Evolutionary conservation across 2,329 filamentous ascomycete species (phyloP).

Genomic region (Aspergillus flavus): DNA sequence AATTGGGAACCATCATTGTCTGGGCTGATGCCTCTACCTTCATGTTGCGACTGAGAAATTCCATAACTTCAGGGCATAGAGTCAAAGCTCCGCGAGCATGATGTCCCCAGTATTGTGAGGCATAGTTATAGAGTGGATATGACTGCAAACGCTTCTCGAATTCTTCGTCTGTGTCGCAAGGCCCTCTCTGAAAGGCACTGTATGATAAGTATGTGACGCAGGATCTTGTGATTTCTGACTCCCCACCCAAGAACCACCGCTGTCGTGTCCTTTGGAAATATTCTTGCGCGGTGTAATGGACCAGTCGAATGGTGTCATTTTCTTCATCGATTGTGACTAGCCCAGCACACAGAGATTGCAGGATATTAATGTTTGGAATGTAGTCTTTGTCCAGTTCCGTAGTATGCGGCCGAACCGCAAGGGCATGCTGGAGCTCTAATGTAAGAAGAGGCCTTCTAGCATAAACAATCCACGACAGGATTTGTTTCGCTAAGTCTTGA

Average conservation of each 20-base stretch:
- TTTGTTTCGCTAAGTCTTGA: not conserved
- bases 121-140: slow-evolving; percentile 27
- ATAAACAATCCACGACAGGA: not conserved
- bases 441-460: not conserved
- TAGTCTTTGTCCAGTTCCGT: not conserved
- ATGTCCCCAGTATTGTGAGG: slow-evolving; percentile 26
- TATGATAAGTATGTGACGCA: slow-evolving; percentile 46
- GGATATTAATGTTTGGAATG: not conserved
- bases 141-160: slow-evolving; percentile 13
- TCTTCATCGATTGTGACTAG: slow-evolving; percentile 31
- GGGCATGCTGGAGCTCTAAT: not conserved
- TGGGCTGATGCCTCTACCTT: not conserved
- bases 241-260: slow-evolving; percentile 35
- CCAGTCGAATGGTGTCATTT: slow-evolving; percentile 43
- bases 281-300: slow-evolving; percentile 52
- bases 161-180: slow-evolving; percentile 12
- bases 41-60: not conserved
- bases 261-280: slow-evolving; percentile 41
- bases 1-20: not conserved
- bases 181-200: slow-evolving; percentile 24
- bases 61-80: not conserved
- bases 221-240: slow-evolving; percentile 28
- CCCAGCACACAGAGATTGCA: not conserved
- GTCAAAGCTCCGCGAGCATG: slow-evolving; percentile 9
- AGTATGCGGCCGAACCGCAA: not conserved